Conservation (phyloP, 768 basidiomycete genomes). For the Leccinellum albellum region DNA sequence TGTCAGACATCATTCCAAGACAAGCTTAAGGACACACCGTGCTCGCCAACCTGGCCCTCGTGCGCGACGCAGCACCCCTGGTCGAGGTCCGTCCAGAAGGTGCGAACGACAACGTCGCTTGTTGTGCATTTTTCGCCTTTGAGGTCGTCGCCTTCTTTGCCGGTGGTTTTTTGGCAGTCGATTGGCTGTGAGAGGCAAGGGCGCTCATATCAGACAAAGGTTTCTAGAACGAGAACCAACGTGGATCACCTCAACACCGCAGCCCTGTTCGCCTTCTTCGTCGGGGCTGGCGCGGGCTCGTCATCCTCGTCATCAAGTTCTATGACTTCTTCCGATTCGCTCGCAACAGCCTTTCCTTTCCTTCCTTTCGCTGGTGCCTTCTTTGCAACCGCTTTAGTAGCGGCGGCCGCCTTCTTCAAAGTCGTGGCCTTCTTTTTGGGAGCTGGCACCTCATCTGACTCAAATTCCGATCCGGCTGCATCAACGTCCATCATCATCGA, state of each 20-base stretch:
- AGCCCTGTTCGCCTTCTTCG: conserved; percentile 60
- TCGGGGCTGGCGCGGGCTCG: conserved; percentile 38
- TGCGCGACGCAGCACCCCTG: conserved; percentile 65
- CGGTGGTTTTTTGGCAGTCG: conserved; percentile 48
- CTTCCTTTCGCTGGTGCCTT: conserved; percentile 48
- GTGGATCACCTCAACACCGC: conserved; percentile 57
- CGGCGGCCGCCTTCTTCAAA: conserved; percentile 24
- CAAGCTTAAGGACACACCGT: conserved; percentile 28
- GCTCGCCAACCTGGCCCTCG: conserved; percentile 57
- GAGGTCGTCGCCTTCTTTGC: conserved; percentile 43
- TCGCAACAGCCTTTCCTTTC: conserved; percentile 52
- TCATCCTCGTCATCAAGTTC: conserved; percentile 57
- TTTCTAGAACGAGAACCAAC: conserved; percentile 20
- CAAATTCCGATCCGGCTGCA: conserved; percentile 46
- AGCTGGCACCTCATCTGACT: conserved; percentile 44
- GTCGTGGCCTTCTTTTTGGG: conserved; percentile 41
- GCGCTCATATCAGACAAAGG: conserved; percentile 17
- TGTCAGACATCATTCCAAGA: neutral
- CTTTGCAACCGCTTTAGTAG: conserved; percentile 37
- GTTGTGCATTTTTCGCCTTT: conserved; percentile 30
- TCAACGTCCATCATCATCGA: conserved; percentile 81
- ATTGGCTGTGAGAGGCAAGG: conserved; percentile 26
- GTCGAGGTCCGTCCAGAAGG: conserved; percentile 55
- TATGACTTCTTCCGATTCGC: conserved; percentile 49
- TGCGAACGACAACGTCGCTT: conserved; percentile 58